These are phyloP conservation scores for Yamadazyma jaroonii DNA, from an alignment of 1,139 yeast genomes.

Conservation along the genomic window DNA sequence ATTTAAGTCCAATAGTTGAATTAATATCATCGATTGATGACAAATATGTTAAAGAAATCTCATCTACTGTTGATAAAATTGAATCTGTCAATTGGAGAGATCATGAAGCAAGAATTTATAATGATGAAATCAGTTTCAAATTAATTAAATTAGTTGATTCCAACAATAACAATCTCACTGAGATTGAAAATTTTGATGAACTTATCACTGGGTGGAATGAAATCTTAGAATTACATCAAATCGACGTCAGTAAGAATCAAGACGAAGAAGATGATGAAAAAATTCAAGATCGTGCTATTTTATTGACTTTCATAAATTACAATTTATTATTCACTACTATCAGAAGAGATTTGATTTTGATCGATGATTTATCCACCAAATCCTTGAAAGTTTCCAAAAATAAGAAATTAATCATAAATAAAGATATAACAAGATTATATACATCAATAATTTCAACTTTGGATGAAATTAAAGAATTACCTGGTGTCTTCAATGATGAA, in stretches of 20 bases:
- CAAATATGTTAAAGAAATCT: constrained; percentile 37
- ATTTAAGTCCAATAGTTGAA: constrained; percentile 34
- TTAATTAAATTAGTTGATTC: constrained; percentile 43
- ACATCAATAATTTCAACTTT: constrained; percentile 48
- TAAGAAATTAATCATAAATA: constrained; percentile 30
- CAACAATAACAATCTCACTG: constrained; percentile 13
- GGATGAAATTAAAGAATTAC: constrained; percentile 66
- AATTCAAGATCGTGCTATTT: constrained; percentile 70
- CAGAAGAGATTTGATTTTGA: constrained; percentile 63
- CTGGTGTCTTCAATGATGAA: constrained; percentile 90
- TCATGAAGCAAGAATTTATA: constrained; percentile 65
- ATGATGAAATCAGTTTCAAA: constrained; percentile 69
- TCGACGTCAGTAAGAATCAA: constrained; percentile 41
- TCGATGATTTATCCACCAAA: constrained; percentile 27
- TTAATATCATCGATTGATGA: constrained; percentile 40
- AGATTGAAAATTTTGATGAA: constrained; percentile 29
- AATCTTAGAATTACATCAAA: constrained; percentile 45
- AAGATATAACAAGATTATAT: constrained; percentile 49
- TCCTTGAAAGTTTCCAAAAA: constrained; percentile 12
- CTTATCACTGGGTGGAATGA: constrained; percentile 37
- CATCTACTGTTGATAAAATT: constrained; percentile 26
- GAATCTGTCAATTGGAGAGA: constrained; percentile 63
- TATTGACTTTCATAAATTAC: constrained; percentile 73
- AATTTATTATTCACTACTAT: constrained; percentile 63
- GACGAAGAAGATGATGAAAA: constrained; percentile 51